phyloP scores from a whole-genome alignment of 495 filamentous ascomycete genomes.

The Penicillium soppii region DNA sequence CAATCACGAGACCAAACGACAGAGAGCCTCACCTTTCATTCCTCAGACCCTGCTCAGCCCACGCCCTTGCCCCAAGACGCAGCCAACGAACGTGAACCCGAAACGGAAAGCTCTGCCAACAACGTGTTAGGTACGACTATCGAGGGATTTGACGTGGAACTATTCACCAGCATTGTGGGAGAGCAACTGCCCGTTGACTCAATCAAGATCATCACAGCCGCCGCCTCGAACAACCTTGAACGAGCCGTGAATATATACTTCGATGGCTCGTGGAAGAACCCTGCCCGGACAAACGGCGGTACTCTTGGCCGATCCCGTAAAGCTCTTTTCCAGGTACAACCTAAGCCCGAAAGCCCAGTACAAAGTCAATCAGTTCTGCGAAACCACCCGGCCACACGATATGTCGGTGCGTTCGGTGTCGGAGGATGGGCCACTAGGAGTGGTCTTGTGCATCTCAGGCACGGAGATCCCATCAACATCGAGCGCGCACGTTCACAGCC shows the following conservation, averaged over 20 bases:
- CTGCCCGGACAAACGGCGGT: conserved; percentile 12
- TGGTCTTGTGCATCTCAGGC: conserved; percentile 67
- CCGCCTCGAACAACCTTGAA: conserved; percentile 62
- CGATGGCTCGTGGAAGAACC: conserved; percentile 84
- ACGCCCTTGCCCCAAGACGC: background rate
- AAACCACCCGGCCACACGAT: conserved; percentile 63
- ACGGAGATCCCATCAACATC: conserved; percentile 78
- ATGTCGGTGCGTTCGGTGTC: conserved; percentile 89
- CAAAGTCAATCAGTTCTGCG: conserved; percentile 16
- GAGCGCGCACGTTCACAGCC: conserved; percentile 78
- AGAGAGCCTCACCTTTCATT: background rate
- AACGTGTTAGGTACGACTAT: background rate
- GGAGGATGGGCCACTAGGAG: conserved; percentile 91
- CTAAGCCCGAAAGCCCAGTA: background rate
- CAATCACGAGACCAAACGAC: background rate
- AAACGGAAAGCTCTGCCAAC: background rate
- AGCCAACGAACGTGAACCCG: background rate
- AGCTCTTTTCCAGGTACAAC: conserved; percentile 7
- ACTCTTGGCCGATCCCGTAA: conserved; percentile 13
- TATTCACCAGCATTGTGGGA: conserved; percentile 71
- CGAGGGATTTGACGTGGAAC: conserved; percentile 62
- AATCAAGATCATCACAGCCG: conserved; percentile 51
- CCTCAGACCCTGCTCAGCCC: background rate
- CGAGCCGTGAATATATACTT: conserved; percentile 82
- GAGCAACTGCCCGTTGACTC: conserved; percentile 54